Evolutionary conservation across 2,329 filamentous ascomycete species (phyloP).

Genomic region (Thelonectria rubi): DNA sequence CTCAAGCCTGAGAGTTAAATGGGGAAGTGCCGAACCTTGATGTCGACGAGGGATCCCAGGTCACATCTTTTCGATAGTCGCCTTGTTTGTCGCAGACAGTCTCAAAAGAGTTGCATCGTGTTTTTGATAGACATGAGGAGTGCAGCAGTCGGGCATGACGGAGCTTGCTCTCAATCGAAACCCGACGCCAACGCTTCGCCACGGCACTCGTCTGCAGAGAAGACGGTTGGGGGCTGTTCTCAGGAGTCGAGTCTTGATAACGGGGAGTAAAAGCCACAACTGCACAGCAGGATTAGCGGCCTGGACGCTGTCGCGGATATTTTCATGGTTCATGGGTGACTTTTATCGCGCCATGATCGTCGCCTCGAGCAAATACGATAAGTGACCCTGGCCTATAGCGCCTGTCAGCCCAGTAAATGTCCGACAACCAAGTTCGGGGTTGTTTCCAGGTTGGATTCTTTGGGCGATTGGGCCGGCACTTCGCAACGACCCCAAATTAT

Average conservation of each 20-base stretch:
- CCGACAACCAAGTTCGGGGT: conserved; percentile 9
- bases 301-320: conserved; percentile 3
- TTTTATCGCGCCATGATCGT: conserved; percentile 6
- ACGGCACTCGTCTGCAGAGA: conserved; percentile 14
- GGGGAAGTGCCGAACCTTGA: conserved; percentile 13
- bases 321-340: conserved; percentile 17
- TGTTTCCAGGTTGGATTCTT: conserved; percentile 2
- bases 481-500: background rate
- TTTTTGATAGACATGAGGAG: conserved; percentile 21
- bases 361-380: background rate
- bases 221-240: background rate
- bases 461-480: conserved; percentile 15
- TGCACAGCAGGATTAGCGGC: conserved; percentile 1
- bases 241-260: background rate
- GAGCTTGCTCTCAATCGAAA: too few relatives aligned
- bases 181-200: background rate
- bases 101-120: too few relatives aligned
- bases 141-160: conserved; percentile 15
- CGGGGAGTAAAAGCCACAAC: background rate
- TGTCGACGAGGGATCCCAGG: conserved; percentile 27
- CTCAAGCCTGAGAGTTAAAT: conserved; percentile 16
- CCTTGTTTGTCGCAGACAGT: background rate
- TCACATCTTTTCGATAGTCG: conserved; percentile 5
- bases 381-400: conserved; percentile 11
- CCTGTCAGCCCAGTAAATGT: conserved; percentile 23